These are phyloP conservation scores for Fonsecaea pugnacius DNA, from an alignment of 2,329 filamentous ascomycete genomes.

Conservation along the genomic window DNA sequence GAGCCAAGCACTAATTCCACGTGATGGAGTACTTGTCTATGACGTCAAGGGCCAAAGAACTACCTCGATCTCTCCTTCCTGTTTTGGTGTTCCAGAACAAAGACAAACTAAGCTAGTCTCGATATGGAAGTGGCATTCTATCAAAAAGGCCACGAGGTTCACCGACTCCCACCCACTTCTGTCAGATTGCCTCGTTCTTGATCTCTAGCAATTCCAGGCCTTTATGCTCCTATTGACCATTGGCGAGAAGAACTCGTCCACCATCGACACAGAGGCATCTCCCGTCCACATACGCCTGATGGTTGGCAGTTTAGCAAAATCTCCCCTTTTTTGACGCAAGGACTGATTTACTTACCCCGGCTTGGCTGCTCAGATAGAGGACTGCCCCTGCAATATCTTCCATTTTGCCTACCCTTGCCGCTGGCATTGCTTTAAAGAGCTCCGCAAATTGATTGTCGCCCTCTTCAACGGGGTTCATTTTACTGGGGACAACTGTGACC, in stretches of 20 bases:
- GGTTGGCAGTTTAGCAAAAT: constrained; percentile 5
- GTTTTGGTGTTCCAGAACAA: neutral
- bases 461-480: constrained; percentile 51
- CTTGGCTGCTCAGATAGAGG: constrained; percentile 49
- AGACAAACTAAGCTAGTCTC: neutral
- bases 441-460: constrained; percentile 49
- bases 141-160: constrained; percentile 12
- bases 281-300: constrained; percentile 49
- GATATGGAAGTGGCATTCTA: neutral
- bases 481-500: constrained; percentile 48
- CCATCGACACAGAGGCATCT: constrained; percentile 49
- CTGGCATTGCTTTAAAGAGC: constrained; percentile 49
- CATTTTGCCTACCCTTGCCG: constrained; percentile 45
- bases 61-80: constrained; percentile 17
- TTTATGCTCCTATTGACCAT: constrained; percentile 42
- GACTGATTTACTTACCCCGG: constrained; percentile 43
- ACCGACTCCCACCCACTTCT: constrained; percentile 5
- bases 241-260: constrained; percentile 47
- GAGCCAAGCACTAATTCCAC: neutral
- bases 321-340: neutral
- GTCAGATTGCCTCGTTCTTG: neutral
- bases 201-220: neutral
- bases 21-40: neutral
- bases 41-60: neutral
- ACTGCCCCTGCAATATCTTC: constrained; percentile 52